Conservation (phyloP, 192 early-diverging fungal species). For the Coemansia sp. region DNA sequence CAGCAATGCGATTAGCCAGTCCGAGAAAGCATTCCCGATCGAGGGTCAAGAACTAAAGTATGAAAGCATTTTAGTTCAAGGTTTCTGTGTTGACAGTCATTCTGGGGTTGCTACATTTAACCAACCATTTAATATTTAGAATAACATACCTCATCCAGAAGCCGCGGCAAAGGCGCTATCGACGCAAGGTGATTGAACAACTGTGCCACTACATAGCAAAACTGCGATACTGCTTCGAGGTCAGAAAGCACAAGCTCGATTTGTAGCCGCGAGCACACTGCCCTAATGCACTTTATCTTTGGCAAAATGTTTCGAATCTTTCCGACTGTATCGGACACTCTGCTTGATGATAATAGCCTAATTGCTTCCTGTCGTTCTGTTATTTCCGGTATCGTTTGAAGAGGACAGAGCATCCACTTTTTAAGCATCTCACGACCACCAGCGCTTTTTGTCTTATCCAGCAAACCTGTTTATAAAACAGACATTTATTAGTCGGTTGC, state of each 20-base stretch:
- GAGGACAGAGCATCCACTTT: slow-evolving; percentile 32
- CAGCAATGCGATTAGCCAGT: slow-evolving; percentile 31
- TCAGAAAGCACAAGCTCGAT: slow-evolving; percentile 34
- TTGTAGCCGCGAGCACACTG: slow-evolving; percentile 28
- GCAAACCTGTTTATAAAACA: slow-evolving; percentile 16
- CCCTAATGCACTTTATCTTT: slow-evolving; percentile 21
- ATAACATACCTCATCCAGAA: slow-evolving; percentile 28
- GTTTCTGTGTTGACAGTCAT: no score
- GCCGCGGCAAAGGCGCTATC: slow-evolving; percentile 10
- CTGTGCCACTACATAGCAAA: slow-evolving; percentile 33
- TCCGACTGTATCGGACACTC: background rate
- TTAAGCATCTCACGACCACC: slow-evolving; percentile 34
- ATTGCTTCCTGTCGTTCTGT: slow-evolving; percentile 33
- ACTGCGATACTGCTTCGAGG: slow-evolving; percentile 35
- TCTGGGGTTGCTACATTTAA: no score
- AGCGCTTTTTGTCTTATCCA: slow-evolving; percentile 37
- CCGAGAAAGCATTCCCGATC: slow-evolving; percentile 22
- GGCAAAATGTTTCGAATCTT: slow-evolving; percentile 18
- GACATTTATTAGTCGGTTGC: background rate
- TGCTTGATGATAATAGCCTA: slow-evolving; percentile 2
- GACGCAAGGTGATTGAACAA: slow-evolving; percentile 19
- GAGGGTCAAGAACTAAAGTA: slow-evolving; percentile 21
- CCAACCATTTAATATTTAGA: slow-evolving; percentile 10
- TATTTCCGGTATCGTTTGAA: slow-evolving; percentile 29
- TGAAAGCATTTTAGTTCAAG: background rate